Evolutionary conservation across 495 filamentous ascomycete genomes (phyloP).

Genomic region (Talaromyces stipitatus): DNA sequence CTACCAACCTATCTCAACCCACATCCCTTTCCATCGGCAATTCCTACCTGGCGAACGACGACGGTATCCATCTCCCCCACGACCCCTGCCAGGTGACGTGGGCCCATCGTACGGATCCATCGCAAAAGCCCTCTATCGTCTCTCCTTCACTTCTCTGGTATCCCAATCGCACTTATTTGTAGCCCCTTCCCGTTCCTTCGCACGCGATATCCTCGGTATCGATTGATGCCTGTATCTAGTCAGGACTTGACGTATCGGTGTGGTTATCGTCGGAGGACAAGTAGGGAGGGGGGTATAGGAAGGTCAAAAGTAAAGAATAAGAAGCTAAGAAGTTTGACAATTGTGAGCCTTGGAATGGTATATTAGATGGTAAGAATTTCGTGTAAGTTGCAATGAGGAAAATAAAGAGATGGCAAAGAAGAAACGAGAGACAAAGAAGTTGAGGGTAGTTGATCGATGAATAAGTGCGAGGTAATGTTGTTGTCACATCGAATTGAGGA

Average conservation of each 20-base stretch:
- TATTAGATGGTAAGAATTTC: constrained; percentile 2
- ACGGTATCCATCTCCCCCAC: constrained; percentile 34
- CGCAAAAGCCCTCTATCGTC: neutral
- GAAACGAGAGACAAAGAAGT: neutral
- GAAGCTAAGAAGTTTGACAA: constrained; percentile 10
- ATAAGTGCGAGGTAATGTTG: neutral
- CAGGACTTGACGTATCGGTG: neutral
- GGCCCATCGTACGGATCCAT: constrained; percentile 41
- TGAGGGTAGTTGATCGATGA: neutral
- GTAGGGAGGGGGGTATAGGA: constrained; percentile 17
- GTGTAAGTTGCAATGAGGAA: neutral
- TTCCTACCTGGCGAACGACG: constrained; percentile 46
- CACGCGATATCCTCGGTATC: neutral
- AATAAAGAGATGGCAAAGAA: neutral
- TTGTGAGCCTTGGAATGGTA: constrained; percentile 5
- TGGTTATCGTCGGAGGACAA: constrained; percentile 8
- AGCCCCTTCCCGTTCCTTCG: neutral
- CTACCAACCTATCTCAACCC: neutral
- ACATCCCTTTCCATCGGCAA: neutral
- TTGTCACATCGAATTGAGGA: neutral
- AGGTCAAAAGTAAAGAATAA: constrained; percentile 11
- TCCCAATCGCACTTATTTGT: neutral
- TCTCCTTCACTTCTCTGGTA: neutral
- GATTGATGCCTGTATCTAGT: neutral
- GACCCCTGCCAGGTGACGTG: constrained; percentile 31